Base-by-base conservation (phyloP, 2,329 filamentous ascomycete species). In the Trichophyton benhamiae region DNA sequence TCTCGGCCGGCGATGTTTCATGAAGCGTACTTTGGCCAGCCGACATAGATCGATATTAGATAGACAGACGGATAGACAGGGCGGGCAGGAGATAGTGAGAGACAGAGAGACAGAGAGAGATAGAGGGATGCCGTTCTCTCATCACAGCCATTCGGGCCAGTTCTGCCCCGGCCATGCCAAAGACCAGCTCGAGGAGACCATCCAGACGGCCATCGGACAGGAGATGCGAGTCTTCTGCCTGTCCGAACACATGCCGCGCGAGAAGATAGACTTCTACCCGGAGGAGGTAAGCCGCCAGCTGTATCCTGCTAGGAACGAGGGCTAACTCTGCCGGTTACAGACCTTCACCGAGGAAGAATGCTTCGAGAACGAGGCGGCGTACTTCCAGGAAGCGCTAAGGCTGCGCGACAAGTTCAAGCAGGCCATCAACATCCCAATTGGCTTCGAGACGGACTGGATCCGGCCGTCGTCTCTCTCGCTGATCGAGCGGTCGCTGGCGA, bases 131-230 rank as follows among this genome's bases (percentile, higher is more conserved):
- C 91, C 92, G 1, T 96, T 95, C 77, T 95, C 94, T 3, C 95
- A 97, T 79, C 94, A 99, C 76, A 95, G 90, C 71, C 94, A 99
- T 77, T 97, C 94, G 42, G 94, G 94, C 65, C 89, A 99, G 73
- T 99, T 99, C 79, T 99, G 94, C 78, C 86, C 86, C 8, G 84
- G 87, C 67, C 94, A 99, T 78, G 94, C 94, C 58, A 85, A 87
- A 71, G 85, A 95, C 72, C 82, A 84, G 20, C 82, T 99, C 8
- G 92, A 97, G 73, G 86, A 90, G 66, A 83, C 97, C 57, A 79
- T 97, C 67, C 82, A 86, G 70, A 82, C 85, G 11, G 92, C 92
- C 66, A 89, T 97, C 67, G 75, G 80, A 57, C 81, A 87, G 64
- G 86, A 87, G 49, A 94, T 95, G 82, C 83, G 85, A 64, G 87